Evolutionary conservation across 1,284 basidiomycete species (phyloP), one percentile per base, ranked within the genome.

Genomic region (Sparassis latifolia): DNA sequence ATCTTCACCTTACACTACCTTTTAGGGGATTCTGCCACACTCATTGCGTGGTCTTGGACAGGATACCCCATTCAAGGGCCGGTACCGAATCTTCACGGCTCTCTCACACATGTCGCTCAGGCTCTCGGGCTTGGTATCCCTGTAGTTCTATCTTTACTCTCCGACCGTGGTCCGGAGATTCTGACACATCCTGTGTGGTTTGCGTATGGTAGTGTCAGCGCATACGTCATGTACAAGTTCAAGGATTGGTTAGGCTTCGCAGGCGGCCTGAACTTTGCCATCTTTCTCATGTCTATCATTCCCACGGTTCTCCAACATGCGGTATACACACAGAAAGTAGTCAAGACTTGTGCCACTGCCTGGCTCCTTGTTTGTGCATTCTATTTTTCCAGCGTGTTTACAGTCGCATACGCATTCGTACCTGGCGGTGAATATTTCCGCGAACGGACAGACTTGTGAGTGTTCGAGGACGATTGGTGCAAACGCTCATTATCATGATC

Each of bases 331-430:
- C 61, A 64, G n/a, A 62, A 64, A 27, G 63, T 75, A 0, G 78
- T 72, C 12, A 71, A 68, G 53, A 78, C 76, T 3, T 79, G 79
- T 55, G 79, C 77, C 39, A 65, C 72, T 2, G 80, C 82, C 5
- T 79, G 87, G 68, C 60, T 84, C n/a, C 68, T 84, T 10, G 83
- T 85, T 50, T 77, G 77, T 51, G 38, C 91, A 33, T 70, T 92
- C 47, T 81, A 80, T 52, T 74, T 92, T 20, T 79, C 82, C 30
- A 86, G 82, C 53, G 80, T 88, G 9, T 70, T 68, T 56, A 94
- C 92, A 0, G 91, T 92, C 44, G 94, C 94, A 0, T 97, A 97
- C 68, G 94, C 93, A 0, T 97, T 97, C 60, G 91, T 97, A 2
- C 93, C 93, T 0, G 87, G 88, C 1, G 93, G 92, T 0, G 69